These are phyloP conservation scores for Thymus quinquecostatus DNA, from an alignment of 257 asterid genomes.

Conservation along the genomic window DNA sequence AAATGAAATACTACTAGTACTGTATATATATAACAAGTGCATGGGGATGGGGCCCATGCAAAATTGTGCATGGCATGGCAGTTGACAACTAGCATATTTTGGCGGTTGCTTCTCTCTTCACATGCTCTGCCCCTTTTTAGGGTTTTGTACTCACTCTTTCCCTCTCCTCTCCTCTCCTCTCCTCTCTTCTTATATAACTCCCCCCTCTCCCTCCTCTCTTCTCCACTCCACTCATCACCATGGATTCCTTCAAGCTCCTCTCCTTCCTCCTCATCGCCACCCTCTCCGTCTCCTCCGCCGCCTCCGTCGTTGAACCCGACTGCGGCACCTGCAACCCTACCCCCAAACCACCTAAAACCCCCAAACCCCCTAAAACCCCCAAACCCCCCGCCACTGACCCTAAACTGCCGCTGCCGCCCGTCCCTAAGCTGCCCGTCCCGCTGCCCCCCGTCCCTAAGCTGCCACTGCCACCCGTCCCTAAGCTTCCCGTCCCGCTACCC, in stretches of 20 bases:
- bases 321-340: conserved; percentile 49
- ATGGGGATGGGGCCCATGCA: too few relatives aligned
- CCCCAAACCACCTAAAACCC: conserved; percentile 15
- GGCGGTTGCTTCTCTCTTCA: conserved; percentile 56
- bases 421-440: conserved; percentile 30
- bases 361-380: conserved; percentile 3
- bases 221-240: conserved; percentile 23
- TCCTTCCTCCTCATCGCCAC: conserved; percentile 54
- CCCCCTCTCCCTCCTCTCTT: not conserved
- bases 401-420: conserved; percentile 20
- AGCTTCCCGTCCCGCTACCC: not conserved
- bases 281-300: conserved; percentile 50
- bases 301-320: conserved; percentile 34
- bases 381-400: conserved; percentile 20
- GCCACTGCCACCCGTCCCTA: conserved; percentile 3
- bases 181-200: conserved; percentile 40
- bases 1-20: too few relatives aligned
- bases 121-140: conserved; percentile 53
- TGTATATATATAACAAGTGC: too few relatives aligned
- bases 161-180: conserved; percentile 22
- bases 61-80: conserved; percentile 33
- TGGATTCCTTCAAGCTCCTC: conserved; percentile 52
- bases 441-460: not conserved
- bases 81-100: conserved; percentile 70
- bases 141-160: conserved; percentile 38